Base-by-base conservation (phyloP, 805 yeast genomes). In the Sungouiella blattae region DNA sequence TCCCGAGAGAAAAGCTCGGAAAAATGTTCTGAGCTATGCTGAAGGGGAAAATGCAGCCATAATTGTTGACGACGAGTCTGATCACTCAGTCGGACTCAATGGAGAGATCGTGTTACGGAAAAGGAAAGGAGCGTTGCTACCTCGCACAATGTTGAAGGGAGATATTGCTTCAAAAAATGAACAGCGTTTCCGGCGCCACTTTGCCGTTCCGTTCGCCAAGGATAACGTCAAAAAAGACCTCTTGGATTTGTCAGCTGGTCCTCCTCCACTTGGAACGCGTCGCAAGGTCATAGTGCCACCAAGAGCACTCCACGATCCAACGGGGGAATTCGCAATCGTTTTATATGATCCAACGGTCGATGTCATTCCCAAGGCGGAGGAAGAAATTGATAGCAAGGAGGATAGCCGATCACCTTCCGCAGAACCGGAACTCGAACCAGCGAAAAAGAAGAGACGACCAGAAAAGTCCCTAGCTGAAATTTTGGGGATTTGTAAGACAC, bases 341-440 rank as follows among this genome's bases (percentile, higher is more conserved):
- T 67, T 93, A 29, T 93, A 87, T 53, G 98, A 93, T 58, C 98
- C 98, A 0, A 86, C 98, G 0, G 81, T 91, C 3, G 98, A 93
- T 53, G 73, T 49, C 17, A 50, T 66, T 25, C 69, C 69, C 58
- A 41, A 43, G 55, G 33, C 58, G 68, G 60, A 53, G 21, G 58
- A 54, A 16, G 46, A 43, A 21, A 49, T 44, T 25, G 53, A 45
- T 3, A 52, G 48, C 18, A 37, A 44, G 16, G 46, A 39, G 11
- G 41, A 37, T 18, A 24, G 26, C 11, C 22, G 6, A 9, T 20
- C 22, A 9, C 45, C 37, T n/a, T 44, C 40, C 12, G 41, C 35
- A 11, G 16, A n/a, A 16, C 15, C 38, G 20, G 4, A 43, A 36
- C n/a, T n/a, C n/a, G 42, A 16, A 12, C 46, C 46, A n/a, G 40